Base-by-base conservation (phyloP, 306 rosid genomes). In the Glycyrrhiza uralensis region DNA sequence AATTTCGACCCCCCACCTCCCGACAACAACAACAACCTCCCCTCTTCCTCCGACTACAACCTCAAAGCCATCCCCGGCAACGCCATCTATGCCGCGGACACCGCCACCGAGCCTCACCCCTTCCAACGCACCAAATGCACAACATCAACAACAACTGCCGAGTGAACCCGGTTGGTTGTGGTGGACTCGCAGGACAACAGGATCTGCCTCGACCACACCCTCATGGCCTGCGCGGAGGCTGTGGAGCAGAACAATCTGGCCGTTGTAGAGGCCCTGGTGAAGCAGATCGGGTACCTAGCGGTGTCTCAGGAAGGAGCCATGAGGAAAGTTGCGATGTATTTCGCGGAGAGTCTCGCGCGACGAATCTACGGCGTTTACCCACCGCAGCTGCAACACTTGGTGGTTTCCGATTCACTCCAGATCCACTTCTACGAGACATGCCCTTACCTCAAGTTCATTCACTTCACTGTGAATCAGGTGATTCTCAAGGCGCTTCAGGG, bases 211-310 rank as follows among this genome's bases (percentile, higher is more conserved):
- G 99, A 91, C 4, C 99, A 94, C 54, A 83, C 82, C 0, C 62
- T 94, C 14, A 78, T 86, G 87, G 97, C 91, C 3, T 94, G 99
- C 69, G 99, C 97, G 2, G 93, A 94, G 54, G 97, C 99, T 3
- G 88, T 94, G 0, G 91, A 86, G 57, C 84, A 71, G 15, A 87
- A 75, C 78, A 86, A 87, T 24, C 85, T 91, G 2, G 13, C 46
- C 3, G 65, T 86, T 0, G 97, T 96, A 0, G 93, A 94, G 38
- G 96, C 86, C 5, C 75, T 94, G 1, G 90, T 94, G 1, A 89
- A 92, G 50, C 92, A 91, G 84, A 91, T 91, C 87, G 87, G 94
- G 0, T 82, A 52, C 60, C 54, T 94, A 0, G 96, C 97, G 0
- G 47, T 72, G 1, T 91, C 99, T 0, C 99, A 94, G 45, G 89